phyloP scores from a whole-genome alignment of 1,139 yeast genomes.

The Kodamaea anthophila region DNA sequence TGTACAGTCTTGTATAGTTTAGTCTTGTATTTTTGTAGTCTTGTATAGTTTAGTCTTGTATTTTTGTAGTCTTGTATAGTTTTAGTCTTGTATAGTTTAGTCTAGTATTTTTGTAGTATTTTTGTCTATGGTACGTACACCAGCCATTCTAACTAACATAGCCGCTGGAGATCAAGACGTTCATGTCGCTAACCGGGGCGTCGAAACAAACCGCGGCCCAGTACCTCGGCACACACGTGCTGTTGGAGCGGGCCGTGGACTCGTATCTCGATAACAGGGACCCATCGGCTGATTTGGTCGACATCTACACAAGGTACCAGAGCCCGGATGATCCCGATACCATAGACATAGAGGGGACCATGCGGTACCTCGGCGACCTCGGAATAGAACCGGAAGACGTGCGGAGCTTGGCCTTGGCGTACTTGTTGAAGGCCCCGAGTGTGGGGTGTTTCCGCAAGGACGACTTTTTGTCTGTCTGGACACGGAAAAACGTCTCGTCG shows the following conservation, averaged over 20 bases:
- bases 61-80: no score
- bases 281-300: slow-evolving; percentile 13
- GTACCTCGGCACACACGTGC: slow-evolving; percentile 21
- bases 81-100: no score
- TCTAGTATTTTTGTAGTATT: no score
- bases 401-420: slow-evolving; percentile 63
- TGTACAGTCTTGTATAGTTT: no score
- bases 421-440: slow-evolving; percentile 57
- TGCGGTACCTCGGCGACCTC: slow-evolving; percentile 59
- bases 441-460: slow-evolving; percentile 53
- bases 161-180: slow-evolving; percentile 8
- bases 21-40: no score
- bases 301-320: slow-evolving; percentile 22
- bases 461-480: slow-evolving; percentile 57
- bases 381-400: slow-evolving; percentile 70
- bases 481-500: slow-evolving; percentile 24
- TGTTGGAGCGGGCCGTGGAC: slow-evolving; percentile 26
- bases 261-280: slow-evolving; percentile 15
- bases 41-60: no score
- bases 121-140: no score
- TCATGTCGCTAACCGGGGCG: slow-evolving; percentile 27
- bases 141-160: slow-evolving; percentile 1
- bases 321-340: slow-evolving; percentile 24
- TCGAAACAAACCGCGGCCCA: slow-evolving; percentile 20
- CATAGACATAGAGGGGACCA: slow-evolving; percentile 71